These are phyloP conservation scores for Hypoxylon sp. DNA, from an alignment of 2,329 filamentous ascomycete species.

Conservation along the genomic window DNA sequence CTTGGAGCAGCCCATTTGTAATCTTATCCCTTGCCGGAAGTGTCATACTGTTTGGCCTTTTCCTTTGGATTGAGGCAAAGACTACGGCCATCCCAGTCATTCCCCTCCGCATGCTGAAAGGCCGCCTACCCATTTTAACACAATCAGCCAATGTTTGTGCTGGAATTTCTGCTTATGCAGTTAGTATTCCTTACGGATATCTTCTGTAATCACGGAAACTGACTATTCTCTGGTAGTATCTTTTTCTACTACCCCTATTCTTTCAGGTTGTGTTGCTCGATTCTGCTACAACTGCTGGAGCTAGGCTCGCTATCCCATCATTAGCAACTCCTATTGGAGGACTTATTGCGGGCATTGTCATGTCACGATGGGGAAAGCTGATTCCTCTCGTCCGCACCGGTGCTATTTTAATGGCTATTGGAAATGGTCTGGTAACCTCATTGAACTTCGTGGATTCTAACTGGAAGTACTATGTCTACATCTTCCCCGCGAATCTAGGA, in stretches of 20 bases:
- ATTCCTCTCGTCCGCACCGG: conserved; percentile 66
- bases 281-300: conserved; percentile 73
- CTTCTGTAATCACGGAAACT: neutral
- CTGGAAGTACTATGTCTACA: conserved; percentile 69
- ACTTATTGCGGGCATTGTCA: conserved; percentile 68
- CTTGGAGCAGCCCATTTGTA: conserved; percentile 65
- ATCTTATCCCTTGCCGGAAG: conserved; percentile 61
- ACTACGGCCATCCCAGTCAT: conserved; percentile 67
- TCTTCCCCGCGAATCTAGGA: conserved; percentile 70
- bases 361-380: conserved; percentile 68
- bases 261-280: conserved; percentile 76
- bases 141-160: conserved; percentile 71
- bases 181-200: conserved; percentile 53
- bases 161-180: conserved; percentile 72
- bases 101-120: conserved; percentile 68
- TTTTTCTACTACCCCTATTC: conserved; percentile 79
- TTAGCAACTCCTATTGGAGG: conserved; percentile 70
- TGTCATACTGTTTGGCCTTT: conserved; percentile 58
- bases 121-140: conserved; percentile 65
- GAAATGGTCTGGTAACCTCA: conserved; percentile 65
- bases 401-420: conserved; percentile 64
- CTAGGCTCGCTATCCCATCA: conserved; percentile 73
- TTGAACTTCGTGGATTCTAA: conserved; percentile 63
- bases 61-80: conserved; percentile 63
- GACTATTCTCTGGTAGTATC: conserved; percentile 58